Conservation (phyloP, 495 filamentous ascomycete genomes). For the Parathielavia appendiculata region DNA sequence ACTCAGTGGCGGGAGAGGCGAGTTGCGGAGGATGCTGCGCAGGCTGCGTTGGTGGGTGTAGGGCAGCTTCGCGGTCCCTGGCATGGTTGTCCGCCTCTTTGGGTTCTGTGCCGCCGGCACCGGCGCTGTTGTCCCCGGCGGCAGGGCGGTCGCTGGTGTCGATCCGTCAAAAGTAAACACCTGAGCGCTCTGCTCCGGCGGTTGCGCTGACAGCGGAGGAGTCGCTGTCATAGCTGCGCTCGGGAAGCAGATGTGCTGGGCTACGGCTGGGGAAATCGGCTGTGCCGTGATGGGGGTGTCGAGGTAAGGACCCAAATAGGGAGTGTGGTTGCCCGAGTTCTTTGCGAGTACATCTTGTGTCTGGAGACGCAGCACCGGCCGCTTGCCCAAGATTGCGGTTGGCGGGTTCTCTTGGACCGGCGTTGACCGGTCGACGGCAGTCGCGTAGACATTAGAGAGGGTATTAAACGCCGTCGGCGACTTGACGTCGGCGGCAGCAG, state of each 20-base stretch:
- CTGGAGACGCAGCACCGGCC: slow-evolving; percentile 43
- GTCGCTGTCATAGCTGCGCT: slow-evolving; percentile 38
- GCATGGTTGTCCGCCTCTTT: slow-evolving; percentile 38
- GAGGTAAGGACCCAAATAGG: slow-evolving; percentile 40
- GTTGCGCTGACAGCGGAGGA: slow-evolving; percentile 46
- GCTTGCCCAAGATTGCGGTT: slow-evolving; percentile 35
- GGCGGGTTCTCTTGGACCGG: slow-evolving; percentile 42
- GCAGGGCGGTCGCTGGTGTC: slow-evolving; percentile 7
- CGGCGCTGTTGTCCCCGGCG: slow-evolving; percentile 14
- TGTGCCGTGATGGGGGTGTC: slow-evolving; percentile 44
- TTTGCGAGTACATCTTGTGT: slow-evolving; percentile 31
- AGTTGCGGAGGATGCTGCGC: slow-evolving; percentile 73
- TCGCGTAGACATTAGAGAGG: slow-evolving; percentile 71
- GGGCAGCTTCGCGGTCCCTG: slow-evolving; percentile 37
- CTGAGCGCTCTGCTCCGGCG: slow-evolving; percentile 34
- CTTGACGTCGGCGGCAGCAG: slow-evolving; percentile 49
- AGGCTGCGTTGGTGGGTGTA: slow-evolving; percentile 63
- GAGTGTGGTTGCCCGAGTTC: slow-evolving; percentile 34
- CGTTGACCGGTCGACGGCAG: slow-evolving; percentile 59
- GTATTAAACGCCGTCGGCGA: slow-evolving; percentile 81
- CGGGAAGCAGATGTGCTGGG: slow-evolving; percentile 15
- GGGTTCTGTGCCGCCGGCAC: slow-evolving; percentile 27
- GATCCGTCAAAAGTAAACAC: slow-evolving; percentile 38
- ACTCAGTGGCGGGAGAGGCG: slow-evolving; percentile 52
- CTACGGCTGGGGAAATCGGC: slow-evolving; percentile 37